Percentiles rank a stretch among this genome's conserved stretches.
Conservation (phyloP, 2,329 filamentous ascomycete genomes). For the Ophiocordyceps robertsii region DNA sequence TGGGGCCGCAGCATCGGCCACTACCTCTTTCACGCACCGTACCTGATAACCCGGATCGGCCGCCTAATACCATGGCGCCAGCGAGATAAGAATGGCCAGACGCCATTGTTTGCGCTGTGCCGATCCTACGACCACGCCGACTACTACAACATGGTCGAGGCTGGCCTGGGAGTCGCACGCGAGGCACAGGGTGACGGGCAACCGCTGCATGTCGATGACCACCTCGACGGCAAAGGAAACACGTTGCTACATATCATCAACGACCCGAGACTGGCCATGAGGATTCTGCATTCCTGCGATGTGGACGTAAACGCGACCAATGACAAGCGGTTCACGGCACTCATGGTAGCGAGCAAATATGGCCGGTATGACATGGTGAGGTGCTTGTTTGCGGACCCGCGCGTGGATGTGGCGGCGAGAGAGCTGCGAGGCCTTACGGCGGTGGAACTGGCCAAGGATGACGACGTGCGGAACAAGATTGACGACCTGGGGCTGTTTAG, state of each 20-base stretch:
- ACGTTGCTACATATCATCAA: conserved; percentile 93
- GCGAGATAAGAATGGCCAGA: conserved; percentile 92
- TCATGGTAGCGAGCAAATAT: conserved; percentile 99
- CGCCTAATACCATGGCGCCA: conserved; percentile 74
- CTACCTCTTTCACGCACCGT: conserved; percentile 85
- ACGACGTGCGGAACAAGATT: conserved; percentile 91
- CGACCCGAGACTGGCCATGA: conserved; percentile 61
- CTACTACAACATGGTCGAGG: conserved; percentile 78
- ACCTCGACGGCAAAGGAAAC: conserved; percentile 86
- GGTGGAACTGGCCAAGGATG: conserved; percentile 93
- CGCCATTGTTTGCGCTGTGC: conserved; percentile 90
- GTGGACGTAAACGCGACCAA: conserved; percentile 94
- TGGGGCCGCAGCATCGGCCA: conserved; percentile 87
- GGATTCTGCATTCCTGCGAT: conserved; percentile 72
- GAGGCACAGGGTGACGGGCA: conserved; percentile 61
- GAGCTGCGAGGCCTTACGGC: conserved; percentile 84
- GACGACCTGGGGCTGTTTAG: conserved; percentile 85
- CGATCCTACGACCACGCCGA: conserved; percentile 87
- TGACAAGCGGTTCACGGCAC: conserved; percentile 83
- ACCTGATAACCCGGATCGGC: conserved; percentile 65
- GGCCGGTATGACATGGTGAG: conserved; percentile 88
- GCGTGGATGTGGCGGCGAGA: conserved; percentile 73
- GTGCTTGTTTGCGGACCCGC: conserved; percentile 71
- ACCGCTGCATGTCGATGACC: conserved; percentile 81
- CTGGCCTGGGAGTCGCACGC: conserved; percentile 63